Evolutionary conservation across 495 filamentous ascomycete genomes (phyloP).

Genomic region (Lineolata rhizophorae): DNA sequence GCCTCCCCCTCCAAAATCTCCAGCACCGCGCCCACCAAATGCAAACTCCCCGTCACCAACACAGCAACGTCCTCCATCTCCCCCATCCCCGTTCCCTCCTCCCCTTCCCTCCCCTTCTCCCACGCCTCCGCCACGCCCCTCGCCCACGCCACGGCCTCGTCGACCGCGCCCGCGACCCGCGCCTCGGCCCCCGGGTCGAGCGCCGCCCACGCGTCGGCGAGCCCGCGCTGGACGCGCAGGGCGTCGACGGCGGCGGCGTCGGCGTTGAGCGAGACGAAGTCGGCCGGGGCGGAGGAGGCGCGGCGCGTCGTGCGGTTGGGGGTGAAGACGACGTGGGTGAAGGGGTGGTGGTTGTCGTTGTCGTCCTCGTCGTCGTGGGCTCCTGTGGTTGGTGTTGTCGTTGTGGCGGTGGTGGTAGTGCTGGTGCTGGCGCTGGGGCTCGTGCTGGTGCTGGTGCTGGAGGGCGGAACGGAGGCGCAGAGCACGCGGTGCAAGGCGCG

Average conservation of each 20-base stretch:
- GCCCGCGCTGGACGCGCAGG: slow-evolving; percentile 48
- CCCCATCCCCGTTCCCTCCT: slow-evolving; percentile 1
- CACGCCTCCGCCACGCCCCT: slow-evolving; percentile 25
- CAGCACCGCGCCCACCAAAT: slow-evolving; percentile 66
- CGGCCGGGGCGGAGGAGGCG: slow-evolving; percentile 46
- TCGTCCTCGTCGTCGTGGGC: too few relatives aligned
- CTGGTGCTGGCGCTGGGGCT: too few relatives aligned
- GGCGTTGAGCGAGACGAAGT: slow-evolving; percentile 58
- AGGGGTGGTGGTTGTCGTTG: slow-evolving; percentile 25
- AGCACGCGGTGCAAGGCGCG: slow-evolving; percentile 46
- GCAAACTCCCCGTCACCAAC: slow-evolving; percentile 66
- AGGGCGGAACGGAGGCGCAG: too few relatives aligned
- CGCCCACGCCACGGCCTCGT: slow-evolving; percentile 59
- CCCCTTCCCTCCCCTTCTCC: too few relatives aligned
- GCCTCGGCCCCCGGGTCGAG: slow-evolving; percentile 40
- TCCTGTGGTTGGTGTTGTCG: too few relatives aligned
- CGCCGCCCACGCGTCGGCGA: slow-evolving; percentile 49
- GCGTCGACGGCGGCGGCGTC: slow-evolving; percentile 42
- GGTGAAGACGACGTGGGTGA: slow-evolving; percentile 72
- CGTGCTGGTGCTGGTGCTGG: slow-evolving; percentile 23
- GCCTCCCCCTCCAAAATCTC: slow-evolving; percentile 48
- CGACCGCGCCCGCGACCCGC: slow-evolving; percentile 51
- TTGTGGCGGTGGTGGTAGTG: too few relatives aligned
- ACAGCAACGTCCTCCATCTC: slow-evolving; percentile 14
- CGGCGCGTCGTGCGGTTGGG: slow-evolving; percentile 63